phyloP scores from a whole-genome alignment of 1,284 basidiomycete species.

The Porogramme epimiltina region DNA sequence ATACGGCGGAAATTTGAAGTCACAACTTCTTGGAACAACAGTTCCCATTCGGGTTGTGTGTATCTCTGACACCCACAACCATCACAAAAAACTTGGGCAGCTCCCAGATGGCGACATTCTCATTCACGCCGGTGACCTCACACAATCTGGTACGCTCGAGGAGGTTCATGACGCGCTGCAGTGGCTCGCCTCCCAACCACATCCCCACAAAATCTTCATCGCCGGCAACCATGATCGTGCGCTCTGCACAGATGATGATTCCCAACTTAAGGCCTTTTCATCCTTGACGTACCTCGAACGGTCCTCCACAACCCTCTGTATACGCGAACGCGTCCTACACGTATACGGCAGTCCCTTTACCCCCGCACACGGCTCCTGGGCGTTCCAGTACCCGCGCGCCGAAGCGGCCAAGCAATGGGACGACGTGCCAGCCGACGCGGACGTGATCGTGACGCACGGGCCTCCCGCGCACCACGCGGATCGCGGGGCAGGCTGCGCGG shows the following conservation, averaged over 20 bases:
- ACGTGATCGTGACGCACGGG: conserved; percentile 46
- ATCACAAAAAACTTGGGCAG: conserved; percentile 28
- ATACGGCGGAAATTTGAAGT: too few relatives aligned
- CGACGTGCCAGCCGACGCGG: conserved; percentile 32
- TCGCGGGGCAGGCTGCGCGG: conserved; percentile 28
- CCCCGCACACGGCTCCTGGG: conserved; percentile 34
- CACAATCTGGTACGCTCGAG: conserved; percentile 31
- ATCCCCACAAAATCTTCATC: conserved; percentile 41
- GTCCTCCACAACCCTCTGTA: conserved; percentile 21
- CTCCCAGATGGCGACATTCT: conserved; percentile 45
- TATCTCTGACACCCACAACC: conserved; percentile 44
- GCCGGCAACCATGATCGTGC: conserved; percentile 42
- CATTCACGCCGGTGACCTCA: conserved; percentile 45
- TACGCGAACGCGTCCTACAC: conserved; percentile 30
- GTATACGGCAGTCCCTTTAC: conserved; percentile 40
- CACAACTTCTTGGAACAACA: too few relatives aligned
- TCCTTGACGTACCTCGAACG: conserved; percentile 35
- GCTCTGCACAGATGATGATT: conserved; percentile 19
- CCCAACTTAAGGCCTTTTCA: conserved; percentile 19
- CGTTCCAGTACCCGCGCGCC: conserved; percentile 40
- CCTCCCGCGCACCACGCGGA: conserved; percentile 40
- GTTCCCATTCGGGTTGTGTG: conserved; percentile 31
- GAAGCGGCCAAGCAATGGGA: conserved; percentile 19
- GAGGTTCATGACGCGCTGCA: conserved; percentile 35
- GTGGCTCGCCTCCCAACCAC: conserved; percentile 34